Evolutionary conservation across 2,329 filamentous ascomycete genomes (phyloP).

Genomic region (Alternaria atra): DNA sequence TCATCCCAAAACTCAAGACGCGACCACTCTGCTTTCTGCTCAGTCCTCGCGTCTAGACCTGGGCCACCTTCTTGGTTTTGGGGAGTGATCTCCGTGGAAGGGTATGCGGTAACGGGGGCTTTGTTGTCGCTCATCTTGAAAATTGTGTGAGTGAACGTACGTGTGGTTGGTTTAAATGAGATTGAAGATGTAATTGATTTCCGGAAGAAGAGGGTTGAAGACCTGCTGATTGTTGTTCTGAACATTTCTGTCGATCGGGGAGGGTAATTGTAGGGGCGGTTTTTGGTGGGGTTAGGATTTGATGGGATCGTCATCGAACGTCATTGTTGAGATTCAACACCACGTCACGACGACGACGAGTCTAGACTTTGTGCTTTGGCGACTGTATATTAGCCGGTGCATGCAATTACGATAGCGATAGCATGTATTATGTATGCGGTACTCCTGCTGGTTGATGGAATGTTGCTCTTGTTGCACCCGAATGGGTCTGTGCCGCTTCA

Average conservation of each 20-base stretch:
- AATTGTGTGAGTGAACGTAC: slow-evolving; percentile 1
- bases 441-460: background rate
- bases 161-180: background rate
- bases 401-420: background rate
- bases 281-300: slow-evolving; percentile 15
- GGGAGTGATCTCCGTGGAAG: slow-evolving; percentile 25
- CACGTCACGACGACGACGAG: slow-evolving; percentile 11
- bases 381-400: background rate
- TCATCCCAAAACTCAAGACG: slow-evolving; percentile 34
- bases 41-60: slow-evolving; percentile 24
- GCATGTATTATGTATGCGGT: background rate
- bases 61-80: slow-evolving; percentile 30
- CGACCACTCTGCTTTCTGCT: slow-evolving; percentile 30
- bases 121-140: slow-evolving; percentile 26
- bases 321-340: slow-evolving; percentile 12
- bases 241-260: slow-evolving; percentile 2
- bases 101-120: slow-evolving; percentile 28
- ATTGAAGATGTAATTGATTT: background rate
- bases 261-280: slow-evolving; percentile 6
- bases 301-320: slow-evolving; percentile 17
- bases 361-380: background rate
- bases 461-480: background rate
- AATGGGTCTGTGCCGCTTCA: background rate
- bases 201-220: background rate
- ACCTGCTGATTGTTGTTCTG: background rate